phyloP scores from a whole-genome alignment of 2,329 filamentous ascomycete genomes.

The Sporothrix mexicana region DNA sequence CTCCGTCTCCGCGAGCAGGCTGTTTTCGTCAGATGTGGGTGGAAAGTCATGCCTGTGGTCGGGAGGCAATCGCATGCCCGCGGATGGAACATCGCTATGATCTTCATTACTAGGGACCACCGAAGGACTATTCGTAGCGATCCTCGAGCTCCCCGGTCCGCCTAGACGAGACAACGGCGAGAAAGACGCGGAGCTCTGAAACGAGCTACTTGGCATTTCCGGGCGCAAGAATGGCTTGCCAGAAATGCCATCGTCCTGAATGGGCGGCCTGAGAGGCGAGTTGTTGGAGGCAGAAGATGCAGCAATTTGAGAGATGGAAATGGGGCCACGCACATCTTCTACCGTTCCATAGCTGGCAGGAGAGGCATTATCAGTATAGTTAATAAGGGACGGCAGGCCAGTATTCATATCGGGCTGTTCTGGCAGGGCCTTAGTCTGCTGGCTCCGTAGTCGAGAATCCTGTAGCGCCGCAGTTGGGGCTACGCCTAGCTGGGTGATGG shows the following conservation, averaged over 20 bases:
- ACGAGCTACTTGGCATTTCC: conserved; percentile 43
- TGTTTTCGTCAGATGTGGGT: background rate
- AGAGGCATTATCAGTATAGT: background rate
- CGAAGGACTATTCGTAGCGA: background rate
- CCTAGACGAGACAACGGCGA: conserved; percentile 37
- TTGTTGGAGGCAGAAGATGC: background rate
- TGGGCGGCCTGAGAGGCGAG: conserved; percentile 39
- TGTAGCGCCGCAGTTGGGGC: background rate
- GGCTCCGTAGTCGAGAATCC: background rate
- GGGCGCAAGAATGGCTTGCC: conserved; percentile 61
- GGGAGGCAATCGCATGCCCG: too few relatives aligned
- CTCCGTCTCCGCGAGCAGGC: background rate
- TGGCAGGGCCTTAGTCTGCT: background rate
- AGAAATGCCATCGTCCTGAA: conserved; percentile 58
- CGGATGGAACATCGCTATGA: too few relatives aligned
- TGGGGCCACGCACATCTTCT: too few relatives aligned
- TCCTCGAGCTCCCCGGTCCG: background rate
- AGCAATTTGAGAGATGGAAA: background rate
- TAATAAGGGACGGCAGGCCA: background rate
- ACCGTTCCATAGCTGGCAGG: too few relatives aligned
- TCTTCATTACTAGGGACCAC: too few relatives aligned
- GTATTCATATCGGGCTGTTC: too few relatives aligned
- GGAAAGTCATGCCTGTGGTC: too few relatives aligned
- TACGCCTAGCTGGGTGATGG: background rate
- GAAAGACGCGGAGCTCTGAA: conserved; percentile 13